Conservation (phyloP, 148 eudicot species). For the Oxyria digyna region DNA sequence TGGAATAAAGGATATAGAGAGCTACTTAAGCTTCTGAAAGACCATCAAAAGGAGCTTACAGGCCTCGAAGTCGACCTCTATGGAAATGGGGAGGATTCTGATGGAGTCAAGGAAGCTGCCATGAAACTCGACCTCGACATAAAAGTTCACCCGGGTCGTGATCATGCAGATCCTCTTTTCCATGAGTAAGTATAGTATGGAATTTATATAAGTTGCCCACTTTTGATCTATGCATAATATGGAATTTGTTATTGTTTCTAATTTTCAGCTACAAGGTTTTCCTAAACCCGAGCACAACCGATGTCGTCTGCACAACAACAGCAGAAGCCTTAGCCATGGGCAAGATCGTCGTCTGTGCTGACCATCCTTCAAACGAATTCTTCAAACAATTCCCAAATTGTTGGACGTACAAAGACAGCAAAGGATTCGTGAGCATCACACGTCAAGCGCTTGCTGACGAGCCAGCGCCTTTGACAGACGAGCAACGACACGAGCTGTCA, state of each 20-base stretch:
- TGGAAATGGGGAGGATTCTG: constrained; percentile 88
- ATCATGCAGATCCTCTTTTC: constrained; percentile 88
- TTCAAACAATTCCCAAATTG: constrained; percentile 90
- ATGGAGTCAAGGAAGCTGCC: constrained; percentile 56
- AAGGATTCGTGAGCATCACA: constrained; percentile 52
- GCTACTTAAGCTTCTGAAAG: constrained; percentile 60
- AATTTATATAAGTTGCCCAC: no score
- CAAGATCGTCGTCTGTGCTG: constrained; percentile 79
- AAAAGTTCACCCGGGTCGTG: constrained; percentile 80
- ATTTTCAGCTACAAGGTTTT: constrained; percentile 75
- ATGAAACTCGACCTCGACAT: constrained; percentile 47
- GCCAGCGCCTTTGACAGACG: constrained; percentile 57
- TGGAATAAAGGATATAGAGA: constrained; percentile 95
- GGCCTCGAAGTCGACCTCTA: constrained; percentile 75
- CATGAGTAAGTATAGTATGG: constrained; percentile 77
- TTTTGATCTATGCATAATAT: no score
- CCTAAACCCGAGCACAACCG: constrained; percentile 94
- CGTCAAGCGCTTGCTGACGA: constrained; percentile 46
- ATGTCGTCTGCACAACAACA: constrained; percentile 91
- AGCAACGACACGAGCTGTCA: constrained; percentile 55
- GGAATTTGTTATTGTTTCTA: not conserved
- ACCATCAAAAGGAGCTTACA: constrained; percentile 58
- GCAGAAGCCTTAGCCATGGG: constrained; percentile 99
- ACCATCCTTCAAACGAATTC: constrained; percentile 92
- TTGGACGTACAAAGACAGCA: constrained; percentile 42